Base-by-base conservation (phyloP, 176 grass and related monocot genomes). In the Poa annua region DNA sequence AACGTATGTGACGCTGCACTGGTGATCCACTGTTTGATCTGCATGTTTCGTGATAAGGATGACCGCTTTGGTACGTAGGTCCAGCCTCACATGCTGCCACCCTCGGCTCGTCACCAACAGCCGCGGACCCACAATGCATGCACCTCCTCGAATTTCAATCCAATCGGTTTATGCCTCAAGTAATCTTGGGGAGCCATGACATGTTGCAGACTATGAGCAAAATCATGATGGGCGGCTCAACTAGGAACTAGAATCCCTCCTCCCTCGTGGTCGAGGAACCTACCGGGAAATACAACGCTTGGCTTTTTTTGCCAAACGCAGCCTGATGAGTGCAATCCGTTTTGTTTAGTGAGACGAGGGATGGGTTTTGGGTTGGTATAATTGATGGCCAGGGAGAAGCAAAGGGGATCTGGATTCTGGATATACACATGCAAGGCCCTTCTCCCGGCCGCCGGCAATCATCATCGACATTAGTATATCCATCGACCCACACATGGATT, bases 351-450 rank as follows among this genome's bases (percentile, higher is more conserved):
- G 69, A 24, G 11, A 41, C 39, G 11, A 21, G 24, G 73, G 71
- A 17, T 29, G 29, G 6, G 8, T 1, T 1, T 1, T 3, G 36
- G 42, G 51, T 77, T 78, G 86, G 86, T 52, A 38, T 53, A 26
- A 84, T 89, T 89, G 80, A 89, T 89, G 85, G 61, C 29, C 49
- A 50, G 35, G 56, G 75, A 57, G 60, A 68, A 51, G 50, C 21
- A 41, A 22, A 66, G 52, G 69, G 83, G 85, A 85, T 92, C 87
- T 78, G 55, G 38, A 80, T 52, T 53, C 48, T 29, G 44, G 70
- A 53, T 63, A 8, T 63, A 86, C 88, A 81, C 91, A 93, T 90
- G 91, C 88, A 57, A 24, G 44, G 80, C 87, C 80, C 48, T 66
- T 25, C 21, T 60, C 42, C 42, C 79, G 26, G 61, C n/a, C 22